Conservation (phyloP, 1,284 basidiomycete species). For the Porogramme epimiltina region DNA sequence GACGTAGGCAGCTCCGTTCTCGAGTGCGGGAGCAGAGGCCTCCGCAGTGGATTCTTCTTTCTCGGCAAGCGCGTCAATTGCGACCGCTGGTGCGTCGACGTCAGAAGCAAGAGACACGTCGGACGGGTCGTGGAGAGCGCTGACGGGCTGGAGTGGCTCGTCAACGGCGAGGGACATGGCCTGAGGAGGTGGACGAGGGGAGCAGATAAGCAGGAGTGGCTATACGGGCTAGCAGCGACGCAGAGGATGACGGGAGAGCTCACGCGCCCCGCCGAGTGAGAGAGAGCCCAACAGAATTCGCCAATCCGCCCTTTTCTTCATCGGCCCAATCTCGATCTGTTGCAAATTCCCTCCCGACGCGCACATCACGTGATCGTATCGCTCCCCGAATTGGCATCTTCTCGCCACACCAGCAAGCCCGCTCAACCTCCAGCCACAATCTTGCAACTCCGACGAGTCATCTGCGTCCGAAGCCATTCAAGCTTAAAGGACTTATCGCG, state of each 20-base stretch:
- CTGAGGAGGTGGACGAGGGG: constrained; percentile 21
- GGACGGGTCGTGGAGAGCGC: constrained; percentile 15
- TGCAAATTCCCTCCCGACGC: constrained; percentile 18
- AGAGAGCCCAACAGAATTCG: constrained; percentile 20
- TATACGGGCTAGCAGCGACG: constrained; percentile 6
- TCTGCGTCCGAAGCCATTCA: not conserved
- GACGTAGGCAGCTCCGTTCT: not conserved
- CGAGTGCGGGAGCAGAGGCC: not conserved
- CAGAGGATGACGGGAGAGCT: constrained; percentile 17
- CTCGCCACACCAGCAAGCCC: no score
- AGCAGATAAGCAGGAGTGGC: constrained; percentile 19
- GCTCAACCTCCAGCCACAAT: not conserved
- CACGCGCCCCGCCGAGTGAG: constrained; percentile 17
- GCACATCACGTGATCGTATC: constrained; percentile 22
- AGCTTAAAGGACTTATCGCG: not conserved
- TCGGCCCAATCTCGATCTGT: constrained; percentile 12
- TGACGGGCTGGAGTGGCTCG: constrained; percentile 19
- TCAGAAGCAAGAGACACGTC: constrained; percentile 10
- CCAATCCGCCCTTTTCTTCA: constrained; percentile 20
- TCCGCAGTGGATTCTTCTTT: not conserved
- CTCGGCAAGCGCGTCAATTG: constrained; percentile 3
- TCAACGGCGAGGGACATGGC: constrained; percentile 32
- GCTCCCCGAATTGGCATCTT: constrained; percentile 4
- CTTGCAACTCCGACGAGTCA: no score
- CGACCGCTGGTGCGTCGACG: constrained; percentile 3